phyloP scores from a whole-genome alignment of 805 yeast species.

The Spathaspora hagerdaliae region DNA sequence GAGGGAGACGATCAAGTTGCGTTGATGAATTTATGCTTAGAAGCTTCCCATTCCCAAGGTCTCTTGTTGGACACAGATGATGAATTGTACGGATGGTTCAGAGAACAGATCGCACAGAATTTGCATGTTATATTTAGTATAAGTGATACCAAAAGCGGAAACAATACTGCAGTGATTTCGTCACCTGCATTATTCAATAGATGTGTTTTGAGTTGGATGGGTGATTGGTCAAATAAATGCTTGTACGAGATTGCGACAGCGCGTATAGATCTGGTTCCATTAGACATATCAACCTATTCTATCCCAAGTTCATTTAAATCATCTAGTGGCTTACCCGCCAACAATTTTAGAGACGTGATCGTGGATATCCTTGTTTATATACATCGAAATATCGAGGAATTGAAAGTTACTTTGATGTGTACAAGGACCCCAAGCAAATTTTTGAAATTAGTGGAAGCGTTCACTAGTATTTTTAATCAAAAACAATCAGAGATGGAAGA shows the following conservation, averaged over 20 bases:
- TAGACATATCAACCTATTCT: constrained; percentile 44
- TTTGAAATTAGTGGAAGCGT: constrained; percentile 45
- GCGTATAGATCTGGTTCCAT: constrained; percentile 43
- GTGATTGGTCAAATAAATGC: constrained; percentile 64
- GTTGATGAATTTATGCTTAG: constrained; percentile 52
- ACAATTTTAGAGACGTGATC: constrained; percentile 41
- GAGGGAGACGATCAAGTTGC: constrained; percentile 62
- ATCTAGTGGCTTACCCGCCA: constrained; percentile 5
- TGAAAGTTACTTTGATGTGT: constrained; percentile 6
- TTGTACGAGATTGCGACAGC: constrained; percentile 47
- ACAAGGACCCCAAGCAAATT: constrained; percentile 51
- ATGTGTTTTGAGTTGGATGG: constrained; percentile 87
- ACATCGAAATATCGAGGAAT: constrained; percentile 31
- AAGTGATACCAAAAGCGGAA: constrained; percentile 35
- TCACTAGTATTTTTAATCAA: constrained; percentile 36
- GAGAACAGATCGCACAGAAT: constrained; percentile 59
- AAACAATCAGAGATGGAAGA: constrained; percentile 53
- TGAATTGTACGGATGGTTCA: constrained; percentile 75
- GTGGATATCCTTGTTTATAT: constrained; percentile 44
- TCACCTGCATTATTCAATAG: constrained; percentile 90
- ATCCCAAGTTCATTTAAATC: constrained; percentile 24
- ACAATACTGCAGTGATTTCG: constrained; percentile 40
- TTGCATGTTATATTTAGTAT: constrained; percentile 82
- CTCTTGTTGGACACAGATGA: constrained; percentile 59
- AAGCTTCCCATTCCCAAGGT: constrained; percentile 58